Percentiles rank a stretch among this genome's conserved stretches.
phyloP scores from a whole-genome alignment of 2,329 filamentous ascomycete genomes.

The Talaromyces funiculosus region DNA sequence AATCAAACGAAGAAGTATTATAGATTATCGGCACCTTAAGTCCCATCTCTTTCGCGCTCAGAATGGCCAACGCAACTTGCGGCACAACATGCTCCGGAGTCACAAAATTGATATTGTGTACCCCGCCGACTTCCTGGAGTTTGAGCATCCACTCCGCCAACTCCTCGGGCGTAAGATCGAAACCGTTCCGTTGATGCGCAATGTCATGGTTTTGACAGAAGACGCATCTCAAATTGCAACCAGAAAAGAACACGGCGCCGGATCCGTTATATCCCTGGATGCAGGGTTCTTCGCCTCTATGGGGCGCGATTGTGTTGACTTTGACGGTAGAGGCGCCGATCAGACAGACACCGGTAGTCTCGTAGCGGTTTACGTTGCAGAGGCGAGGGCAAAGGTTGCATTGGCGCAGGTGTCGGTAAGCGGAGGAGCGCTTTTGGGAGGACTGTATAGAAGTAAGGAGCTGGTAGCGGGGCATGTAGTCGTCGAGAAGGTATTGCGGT shows the following conservation, averaged over 20 bases:
- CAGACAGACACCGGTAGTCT: constrained; percentile 71
- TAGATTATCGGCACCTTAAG: constrained; percentile 71
- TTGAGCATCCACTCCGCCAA: constrained; percentile 79
- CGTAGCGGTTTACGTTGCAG: constrained; percentile 75
- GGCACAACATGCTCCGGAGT: constrained; percentile 84
- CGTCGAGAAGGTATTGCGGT: constrained; percentile 64
- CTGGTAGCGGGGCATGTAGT: constrained; percentile 69
- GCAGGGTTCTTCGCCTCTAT: constrained; percentile 80
- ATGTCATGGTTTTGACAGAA: constrained; percentile 80
- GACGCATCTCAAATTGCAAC: constrained; percentile 68
- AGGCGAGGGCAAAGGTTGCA: constrained; percentile 76
- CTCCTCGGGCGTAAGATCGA: constrained; percentile 71
- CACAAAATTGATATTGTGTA: constrained; percentile 87
- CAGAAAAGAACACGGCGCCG: constrained; percentile 75
- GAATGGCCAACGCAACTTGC: constrained; percentile 70
- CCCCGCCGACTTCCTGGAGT: constrained; percentile 68
- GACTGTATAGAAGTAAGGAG: constrained; percentile 62
- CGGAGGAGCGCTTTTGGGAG: constrained; percentile 65
- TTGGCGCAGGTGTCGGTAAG: constrained; percentile 68
- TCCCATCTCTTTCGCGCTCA: constrained; percentile 65
- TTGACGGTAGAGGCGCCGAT: constrained; percentile 68
- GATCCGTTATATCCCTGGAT: constrained; percentile 77
- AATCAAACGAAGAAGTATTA: constrained; percentile 80
- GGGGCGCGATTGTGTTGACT: constrained; percentile 78
- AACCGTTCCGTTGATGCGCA: constrained; percentile 72